These are phyloP conservation scores for Fusarium neocosmosporiellum DNA, from an alignment of 2,329 filamentous ascomycete genomes.

Conservation along the genomic window DNA sequence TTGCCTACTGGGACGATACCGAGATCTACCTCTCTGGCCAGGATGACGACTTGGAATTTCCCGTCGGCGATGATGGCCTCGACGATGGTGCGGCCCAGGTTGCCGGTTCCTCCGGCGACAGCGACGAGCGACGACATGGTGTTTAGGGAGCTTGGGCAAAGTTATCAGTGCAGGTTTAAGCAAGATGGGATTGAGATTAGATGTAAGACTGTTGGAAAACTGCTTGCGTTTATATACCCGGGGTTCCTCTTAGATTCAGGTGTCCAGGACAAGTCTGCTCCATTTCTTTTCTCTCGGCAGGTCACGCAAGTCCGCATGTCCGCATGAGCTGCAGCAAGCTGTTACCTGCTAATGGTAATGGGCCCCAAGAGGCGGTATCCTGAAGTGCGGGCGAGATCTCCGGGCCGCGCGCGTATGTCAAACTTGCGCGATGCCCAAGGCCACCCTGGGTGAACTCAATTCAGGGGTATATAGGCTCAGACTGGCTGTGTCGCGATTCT, in stretches of 20 bases:
- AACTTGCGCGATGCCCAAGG: neutral
- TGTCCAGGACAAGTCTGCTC: neutral
- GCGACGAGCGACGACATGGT: neutral
- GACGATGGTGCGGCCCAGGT: neutral
- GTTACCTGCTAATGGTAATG: accelerated
- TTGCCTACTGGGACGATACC: neutral
- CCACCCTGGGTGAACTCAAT: neutral
- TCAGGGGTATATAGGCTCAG: neutral
- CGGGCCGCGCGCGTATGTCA: neutral
- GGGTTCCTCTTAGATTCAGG: neutral
- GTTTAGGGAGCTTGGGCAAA: neutral
- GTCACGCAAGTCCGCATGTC: neutral
- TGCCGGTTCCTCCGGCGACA: neutral
- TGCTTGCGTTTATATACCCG: neutral
- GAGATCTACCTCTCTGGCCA: neutral
- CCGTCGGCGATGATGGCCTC: neutral
- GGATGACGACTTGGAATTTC: neutral
- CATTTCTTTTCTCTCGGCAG: neutral
- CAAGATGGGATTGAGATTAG: neutral
- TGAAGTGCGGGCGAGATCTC: neutral
- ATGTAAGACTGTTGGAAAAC: neutral
- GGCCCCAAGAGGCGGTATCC: neutral
- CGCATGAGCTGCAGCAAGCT: neutral
- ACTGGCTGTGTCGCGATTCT: neutral
- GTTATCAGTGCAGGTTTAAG: neutral